A percentile compares a stretch with the other conserved stretches of the same genome.
These are phyloP conservation scores for Diaporthe sp. DNA, from an alignment of 2,329 filamentous ascomycete species.

Conservation along the genomic window DNA sequence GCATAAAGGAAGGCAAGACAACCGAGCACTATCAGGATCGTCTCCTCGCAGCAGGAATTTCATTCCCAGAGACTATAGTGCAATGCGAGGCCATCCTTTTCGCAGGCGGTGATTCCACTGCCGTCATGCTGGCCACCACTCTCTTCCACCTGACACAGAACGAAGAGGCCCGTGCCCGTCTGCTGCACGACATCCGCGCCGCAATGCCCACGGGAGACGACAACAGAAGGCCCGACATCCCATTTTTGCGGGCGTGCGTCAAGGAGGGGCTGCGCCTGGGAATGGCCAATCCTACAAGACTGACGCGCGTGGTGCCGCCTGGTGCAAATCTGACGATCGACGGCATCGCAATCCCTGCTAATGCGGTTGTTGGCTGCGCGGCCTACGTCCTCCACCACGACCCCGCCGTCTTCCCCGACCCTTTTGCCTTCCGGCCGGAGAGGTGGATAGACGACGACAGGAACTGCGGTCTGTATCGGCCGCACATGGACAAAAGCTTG, in stretches of 20 bases:
- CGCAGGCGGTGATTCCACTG: conserved; percentile 64
- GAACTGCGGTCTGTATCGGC: neutral
- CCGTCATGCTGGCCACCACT: conserved; percentile 61
- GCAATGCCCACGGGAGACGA: conserved; percentile 53
- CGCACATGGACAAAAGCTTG: conserved; percentile 19
- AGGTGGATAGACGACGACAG: conserved; percentile 34
- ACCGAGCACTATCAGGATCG: conserved; percentile 1
- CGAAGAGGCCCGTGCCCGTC: conserved; percentile 57
- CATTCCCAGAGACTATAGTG: neutral
- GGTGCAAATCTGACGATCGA: conserved; percentile 51
- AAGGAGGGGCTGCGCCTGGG: conserved; percentile 37
- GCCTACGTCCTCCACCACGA: conserved; percentile 66
- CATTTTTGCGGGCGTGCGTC: conserved; percentile 50
- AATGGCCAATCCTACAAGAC: conserved; percentile 36
- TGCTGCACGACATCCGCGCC: conserved; percentile 58
- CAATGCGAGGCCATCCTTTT: conserved; percentile 44
- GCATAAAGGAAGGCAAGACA: neutral
- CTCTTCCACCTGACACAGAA: conserved; percentile 69
- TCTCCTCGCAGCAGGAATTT: conserved; percentile 17
- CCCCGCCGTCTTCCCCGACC: conserved; percentile 36
- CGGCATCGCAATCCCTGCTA: conserved; percentile 62
- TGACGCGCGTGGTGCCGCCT: conserved; percentile 32
- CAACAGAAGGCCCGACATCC: conserved; percentile 62
- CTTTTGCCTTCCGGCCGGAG: conserved; percentile 37
- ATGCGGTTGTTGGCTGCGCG: conserved; percentile 71